These are phyloP conservation scores for Penicillium cinerascens DNA, from an alignment of 495 filamentous ascomycete species.

Conservation along the genomic window DNA sequence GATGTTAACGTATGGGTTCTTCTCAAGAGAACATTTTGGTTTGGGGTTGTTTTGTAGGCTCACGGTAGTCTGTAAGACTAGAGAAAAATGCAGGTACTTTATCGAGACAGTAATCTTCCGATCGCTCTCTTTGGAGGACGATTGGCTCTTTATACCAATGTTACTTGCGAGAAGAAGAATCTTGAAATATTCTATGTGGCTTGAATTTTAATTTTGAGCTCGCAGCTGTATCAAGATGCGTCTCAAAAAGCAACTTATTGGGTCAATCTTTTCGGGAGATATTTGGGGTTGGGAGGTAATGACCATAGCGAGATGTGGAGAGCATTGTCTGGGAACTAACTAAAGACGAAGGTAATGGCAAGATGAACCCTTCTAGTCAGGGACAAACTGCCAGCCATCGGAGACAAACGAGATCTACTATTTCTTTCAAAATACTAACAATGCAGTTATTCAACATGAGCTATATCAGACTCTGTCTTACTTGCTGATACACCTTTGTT, in stretches of 20 bases:
- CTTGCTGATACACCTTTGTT: background rate
- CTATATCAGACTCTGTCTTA: background rate
- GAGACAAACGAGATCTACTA: background rate
- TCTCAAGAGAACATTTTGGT: too few species aligned
- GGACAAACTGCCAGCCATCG: background rate
- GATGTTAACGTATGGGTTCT: background rate
- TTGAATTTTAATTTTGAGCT: too few species aligned
- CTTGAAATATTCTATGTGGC: too few species aligned
- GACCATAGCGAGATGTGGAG: background rate
- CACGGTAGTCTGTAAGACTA: too few species aligned
- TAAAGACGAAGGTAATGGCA: background rate
- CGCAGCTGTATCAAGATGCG: too few species aligned
- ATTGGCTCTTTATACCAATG: too few species aligned
- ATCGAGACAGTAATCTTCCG: too few species aligned
- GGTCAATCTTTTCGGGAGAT: background rate
- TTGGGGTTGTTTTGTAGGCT: background rate
- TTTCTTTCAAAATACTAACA: background rate
- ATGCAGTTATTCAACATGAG: background rate
- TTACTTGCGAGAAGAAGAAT: too few species aligned
- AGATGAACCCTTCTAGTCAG: background rate
- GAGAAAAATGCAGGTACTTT: too few species aligned
- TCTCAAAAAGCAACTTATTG: background rate
- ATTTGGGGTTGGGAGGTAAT: background rate
- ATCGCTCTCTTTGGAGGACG: too few species aligned
- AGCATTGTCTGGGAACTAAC: background rate